Base-by-base conservation (phyloP, 257 asterid genomes). In the Ophiorrhiza pumila region DNA sequence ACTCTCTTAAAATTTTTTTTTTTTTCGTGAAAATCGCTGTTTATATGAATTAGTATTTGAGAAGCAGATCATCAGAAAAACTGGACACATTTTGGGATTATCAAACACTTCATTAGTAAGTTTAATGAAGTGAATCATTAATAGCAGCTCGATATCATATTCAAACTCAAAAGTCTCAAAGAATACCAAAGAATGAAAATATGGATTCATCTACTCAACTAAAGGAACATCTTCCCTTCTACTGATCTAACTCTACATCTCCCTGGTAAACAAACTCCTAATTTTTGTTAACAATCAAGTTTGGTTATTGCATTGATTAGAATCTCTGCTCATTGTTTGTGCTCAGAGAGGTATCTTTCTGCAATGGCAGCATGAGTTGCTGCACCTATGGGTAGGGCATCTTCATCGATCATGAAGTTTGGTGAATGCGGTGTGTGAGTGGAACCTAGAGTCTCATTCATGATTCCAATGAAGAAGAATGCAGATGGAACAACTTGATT, bases 311-410 rank as follows among this genome's bases (percentile, higher is more conserved):
- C 64, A 69, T 22, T 27, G 37, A 41, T n/a, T 50, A 35, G 73
- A 52, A 35, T 18, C 18, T 32, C 50, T 10, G 49, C 61, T 56
- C 37, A 69, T 35, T 27, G 47, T 42, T 34, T 12, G 60, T 69
- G 74, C 11, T 74, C 74, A 46, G 78, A 68, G 41, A 94, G 90
- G 60, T 89, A 92, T 74, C 97, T 90, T 83, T 92, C 99, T 0
- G 97, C 98, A 73, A 95, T 85, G 72, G 96, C 93, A 46, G 98
- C 99, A 68, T 95, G 92, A 64, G 89, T 75, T 39, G 99, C 97
- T 9, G 99, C 96, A 4, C 99, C 99, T 3, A 90, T 45, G 1
- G 87, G 87, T 2, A 95, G 89, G 59, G 85, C 96, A 72, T 89
- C 86, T 81, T 95, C 99, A 5, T 95, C 99, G 20, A 95, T 86